Evolutionary conservation across 2,329 filamentous ascomycete species (phyloP), one percentile per base, ranked within the genome.

Genomic region (Chrysoporthe cubensis): DNA sequence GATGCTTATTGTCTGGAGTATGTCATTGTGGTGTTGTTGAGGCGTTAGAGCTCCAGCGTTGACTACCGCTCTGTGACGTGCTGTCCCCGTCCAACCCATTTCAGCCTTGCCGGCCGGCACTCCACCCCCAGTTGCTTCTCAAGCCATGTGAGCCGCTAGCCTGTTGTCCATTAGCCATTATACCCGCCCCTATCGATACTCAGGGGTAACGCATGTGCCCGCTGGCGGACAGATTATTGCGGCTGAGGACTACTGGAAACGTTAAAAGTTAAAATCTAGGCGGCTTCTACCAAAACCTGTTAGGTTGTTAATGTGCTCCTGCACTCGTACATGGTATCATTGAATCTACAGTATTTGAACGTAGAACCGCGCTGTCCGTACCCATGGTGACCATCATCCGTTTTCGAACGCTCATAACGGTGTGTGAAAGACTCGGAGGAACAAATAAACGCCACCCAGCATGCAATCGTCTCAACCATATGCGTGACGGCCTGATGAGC

Each of bases 251-350:
- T 16, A 26, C 26, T 26, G 26, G 26, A 26, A 26, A 26, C 26
- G 26, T 26, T 26, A 26, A 26, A 26, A 26, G 26, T 18, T 57
- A 18, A 8, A 13, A 16, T 16, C 52, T 37, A 18, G 52, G 52
- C 52, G 4, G 14, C 26, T 37, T 57, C 14, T 14, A 37, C 52
- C 52, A 52, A 4, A 21, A 40, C n/a, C 9, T 37, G 2, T 26
- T 58, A 21, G 42, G 43, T 26, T 52, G 40, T 48, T 32, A n/a
- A 61, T 34, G 40, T 32, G 21, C 32, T 34, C 56, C 9, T 40
- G 40, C 21, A 11, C 40, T 42, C 54, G 40, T 65, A 63, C 63
- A 44, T 65, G 66, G 66, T 66, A 68, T 68, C 62, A 56, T 65
- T 42, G 65, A 37, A 44, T 68, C 48, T 65, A 67, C 52, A 62